Evolutionary conservation across 768 basidiomycete species (phyloP).

Genomic region (Psilocybe cubensis): DNA sequence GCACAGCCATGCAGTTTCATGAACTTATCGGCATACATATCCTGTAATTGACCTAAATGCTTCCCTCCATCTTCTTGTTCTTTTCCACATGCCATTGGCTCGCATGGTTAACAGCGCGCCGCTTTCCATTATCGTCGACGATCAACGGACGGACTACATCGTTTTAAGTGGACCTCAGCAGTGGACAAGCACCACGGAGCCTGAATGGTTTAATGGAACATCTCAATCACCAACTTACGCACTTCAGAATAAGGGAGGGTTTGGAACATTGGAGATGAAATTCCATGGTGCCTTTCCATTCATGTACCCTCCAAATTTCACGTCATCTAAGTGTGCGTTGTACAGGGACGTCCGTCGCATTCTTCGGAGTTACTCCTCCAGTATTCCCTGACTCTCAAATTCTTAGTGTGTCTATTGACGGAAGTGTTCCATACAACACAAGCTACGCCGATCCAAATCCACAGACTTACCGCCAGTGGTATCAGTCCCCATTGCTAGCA

Average conservation of each 20-base stretch:
- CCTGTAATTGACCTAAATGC: not conserved
- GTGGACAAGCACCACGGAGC: slow-evolving; percentile 16
- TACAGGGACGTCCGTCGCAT: slow-evolving; percentile 26
- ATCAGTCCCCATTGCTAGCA: slow-evolving; percentile 24
- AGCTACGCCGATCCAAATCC: slow-evolving; percentile 28
- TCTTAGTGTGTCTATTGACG: slow-evolving; percentile 27
- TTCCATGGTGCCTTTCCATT: slow-evolving; percentile 20
- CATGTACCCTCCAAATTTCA: not conserved
- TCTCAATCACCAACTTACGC: slow-evolving; percentile 18
- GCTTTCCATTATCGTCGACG: slow-evolving; percentile 21
- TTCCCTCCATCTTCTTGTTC: not conserved
- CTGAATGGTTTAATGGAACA: slow-evolving; percentile 24
- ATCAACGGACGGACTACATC: slow-evolving; percentile 17
- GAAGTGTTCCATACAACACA: slow-evolving; percentile 16
- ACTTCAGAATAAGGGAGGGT: slow-evolving; percentile 1
- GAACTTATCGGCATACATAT: not conserved
- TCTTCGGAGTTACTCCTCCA: slow-evolving; percentile 27
- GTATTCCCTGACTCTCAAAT: slow-evolving; percentile 16
- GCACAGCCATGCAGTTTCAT: not conserved
- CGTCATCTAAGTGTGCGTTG: not conserved
- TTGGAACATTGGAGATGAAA: slow-evolving; percentile 17
- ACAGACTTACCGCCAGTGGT: slow-evolving; percentile 30
- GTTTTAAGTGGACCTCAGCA: slow-evolving; percentile 10
- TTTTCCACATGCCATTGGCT: not conserved
- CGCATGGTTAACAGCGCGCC: slow-evolving; percentile 7